These are phyloP conservation scores for Stenocarpella maydis DNA, from an alignment of 2,329 filamentous ascomycete genomes.

Conservation along the genomic window DNA sequence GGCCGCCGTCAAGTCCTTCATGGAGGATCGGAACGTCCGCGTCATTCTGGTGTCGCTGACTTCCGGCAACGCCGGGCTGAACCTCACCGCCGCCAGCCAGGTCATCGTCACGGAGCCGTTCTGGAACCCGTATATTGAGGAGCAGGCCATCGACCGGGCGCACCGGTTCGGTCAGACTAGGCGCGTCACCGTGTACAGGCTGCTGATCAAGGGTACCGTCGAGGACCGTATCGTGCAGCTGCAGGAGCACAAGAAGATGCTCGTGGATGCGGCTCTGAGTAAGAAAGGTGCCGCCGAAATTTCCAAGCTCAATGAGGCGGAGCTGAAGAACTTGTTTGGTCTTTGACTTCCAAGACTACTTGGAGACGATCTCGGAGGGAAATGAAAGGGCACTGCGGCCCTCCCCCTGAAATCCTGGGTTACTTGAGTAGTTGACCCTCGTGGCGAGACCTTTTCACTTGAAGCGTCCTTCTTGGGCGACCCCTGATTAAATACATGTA, in stretches of 20 bases:
- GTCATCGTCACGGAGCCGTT: conserved; percentile 90
- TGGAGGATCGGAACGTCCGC: conserved; percentile 57
- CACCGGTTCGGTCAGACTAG: conserved; percentile 82
- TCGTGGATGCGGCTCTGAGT: conserved; percentile 80
- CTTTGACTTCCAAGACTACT: too few relatives aligned
- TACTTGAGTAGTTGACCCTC: too few relatives aligned
- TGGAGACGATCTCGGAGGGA: too few relatives aligned
- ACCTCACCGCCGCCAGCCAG: conserved; percentile 79
- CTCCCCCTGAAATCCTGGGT: too few relatives aligned
- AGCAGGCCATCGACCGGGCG: conserved; percentile 86
- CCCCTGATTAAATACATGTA: too few relatives aligned
- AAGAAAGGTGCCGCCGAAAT: conserved; percentile 54
- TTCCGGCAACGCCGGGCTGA: conserved; percentile 82
- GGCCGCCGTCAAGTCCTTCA: conserved; percentile 70
- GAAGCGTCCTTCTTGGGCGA: too few relatives aligned
- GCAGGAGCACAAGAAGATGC: conserved; percentile 78
- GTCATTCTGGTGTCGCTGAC: conserved; percentile 80
- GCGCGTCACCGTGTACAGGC: conserved; percentile 77
- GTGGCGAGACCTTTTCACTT: background rate
- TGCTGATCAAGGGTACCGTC: conserved; percentile 77
- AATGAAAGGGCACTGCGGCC: background rate
- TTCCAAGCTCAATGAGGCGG: background rate
- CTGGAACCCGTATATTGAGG: conserved; percentile 91
- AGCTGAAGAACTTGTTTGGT: conserved; percentile 28
- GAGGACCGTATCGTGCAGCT: conserved; percentile 83